Conservation (phyloP, 2,329 filamentous ascomycete genomes). For the Kalaharituber pfeilii region DNA sequence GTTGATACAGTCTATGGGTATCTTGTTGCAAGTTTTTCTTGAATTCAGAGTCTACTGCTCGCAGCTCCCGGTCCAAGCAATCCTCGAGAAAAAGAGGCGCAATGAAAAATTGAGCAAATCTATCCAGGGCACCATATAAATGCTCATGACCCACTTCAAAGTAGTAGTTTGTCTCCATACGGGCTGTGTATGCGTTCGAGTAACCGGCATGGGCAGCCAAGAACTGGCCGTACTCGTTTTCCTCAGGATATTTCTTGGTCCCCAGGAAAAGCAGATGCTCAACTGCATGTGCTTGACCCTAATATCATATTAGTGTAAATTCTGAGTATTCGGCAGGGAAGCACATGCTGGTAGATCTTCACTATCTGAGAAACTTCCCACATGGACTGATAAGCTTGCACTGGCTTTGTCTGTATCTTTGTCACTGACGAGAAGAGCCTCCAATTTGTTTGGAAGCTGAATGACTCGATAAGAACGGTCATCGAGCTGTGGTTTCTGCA, state of each 20-base stretch:
- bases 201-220: constrained; percentile 75
- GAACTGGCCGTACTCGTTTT: constrained; percentile 92
- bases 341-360: constrained; percentile 69
- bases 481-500: constrained; percentile 50
- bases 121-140: constrained; percentile 66
- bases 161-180: constrained; percentile 92
- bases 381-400: constrained; percentile 85
- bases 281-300: constrained; percentile 57
- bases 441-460: constrained; percentile 65
- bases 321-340: not conserved
- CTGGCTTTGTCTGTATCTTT: constrained; percentile 91
- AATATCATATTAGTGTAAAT: constrained; percentile 7
- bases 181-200: constrained; percentile 87
- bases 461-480: constrained; percentile 79
- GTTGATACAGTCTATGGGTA: constrained; percentile 68
- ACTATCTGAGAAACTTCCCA: constrained; percentile 86
- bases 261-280: constrained; percentile 98
- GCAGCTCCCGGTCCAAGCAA: constrained; percentile 71
- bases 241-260: constrained; percentile 88
- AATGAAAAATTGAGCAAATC: constrained; percentile 89
- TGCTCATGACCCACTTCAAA: constrained; percentile 82
- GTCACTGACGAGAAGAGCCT: constrained; percentile 85
- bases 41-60: constrained; percentile 85
- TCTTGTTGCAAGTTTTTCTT: constrained; percentile 95
- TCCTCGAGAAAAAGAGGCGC: constrained; percentile 69